These are phyloP conservation scores for Aspergillus puulaauensis DNA, from an alignment of 2,329 filamentous ascomycete species.

Conservation along the genomic window DNA sequence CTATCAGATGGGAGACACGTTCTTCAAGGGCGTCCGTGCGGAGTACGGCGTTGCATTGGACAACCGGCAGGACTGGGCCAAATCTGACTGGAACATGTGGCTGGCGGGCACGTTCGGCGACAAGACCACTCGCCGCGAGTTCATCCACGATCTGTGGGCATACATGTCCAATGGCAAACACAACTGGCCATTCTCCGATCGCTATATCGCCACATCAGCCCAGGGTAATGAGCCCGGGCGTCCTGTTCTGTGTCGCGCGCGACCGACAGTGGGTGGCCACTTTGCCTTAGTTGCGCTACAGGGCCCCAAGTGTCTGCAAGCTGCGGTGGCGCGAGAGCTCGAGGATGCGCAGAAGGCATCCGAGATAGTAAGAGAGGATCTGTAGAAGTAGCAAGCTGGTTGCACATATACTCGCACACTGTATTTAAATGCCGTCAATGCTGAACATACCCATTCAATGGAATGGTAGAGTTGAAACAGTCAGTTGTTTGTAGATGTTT, in stretches of 20 bases:
- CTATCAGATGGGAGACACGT: constrained; percentile 37
- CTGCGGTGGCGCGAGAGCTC: constrained; percentile 12
- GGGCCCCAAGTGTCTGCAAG: constrained; percentile 26
- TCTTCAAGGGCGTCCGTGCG: constrained; percentile 37
- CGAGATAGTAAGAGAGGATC: constrained; percentile 16
- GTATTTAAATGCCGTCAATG: background rate
- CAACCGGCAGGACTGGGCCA: constrained; percentile 41
- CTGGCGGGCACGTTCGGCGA: constrained; percentile 36
- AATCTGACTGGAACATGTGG: constrained; percentile 49
- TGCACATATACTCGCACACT: background rate
- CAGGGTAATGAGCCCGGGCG: constrained; percentile 31
- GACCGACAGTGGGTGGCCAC: constrained; percentile 45
- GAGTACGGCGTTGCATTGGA: constrained; percentile 43
- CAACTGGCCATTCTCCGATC: constrained; percentile 46
- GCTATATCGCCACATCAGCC: constrained; percentile 38
- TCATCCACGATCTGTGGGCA: constrained; percentile 42
- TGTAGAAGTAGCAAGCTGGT: constrained; percentile 2
- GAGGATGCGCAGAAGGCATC: background rate
- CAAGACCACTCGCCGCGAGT: constrained; percentile 28
- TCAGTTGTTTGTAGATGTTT: background rate
- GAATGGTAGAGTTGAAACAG: background rate
- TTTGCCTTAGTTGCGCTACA: constrained; percentile 43
- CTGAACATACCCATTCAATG: background rate
- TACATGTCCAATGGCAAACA: constrained; percentile 46
- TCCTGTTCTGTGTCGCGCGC: constrained; percentile 36